phyloP scores from a whole-genome alignment of 2,329 filamentous ascomycete genomes.

The Hysterium pulicare region DNA sequence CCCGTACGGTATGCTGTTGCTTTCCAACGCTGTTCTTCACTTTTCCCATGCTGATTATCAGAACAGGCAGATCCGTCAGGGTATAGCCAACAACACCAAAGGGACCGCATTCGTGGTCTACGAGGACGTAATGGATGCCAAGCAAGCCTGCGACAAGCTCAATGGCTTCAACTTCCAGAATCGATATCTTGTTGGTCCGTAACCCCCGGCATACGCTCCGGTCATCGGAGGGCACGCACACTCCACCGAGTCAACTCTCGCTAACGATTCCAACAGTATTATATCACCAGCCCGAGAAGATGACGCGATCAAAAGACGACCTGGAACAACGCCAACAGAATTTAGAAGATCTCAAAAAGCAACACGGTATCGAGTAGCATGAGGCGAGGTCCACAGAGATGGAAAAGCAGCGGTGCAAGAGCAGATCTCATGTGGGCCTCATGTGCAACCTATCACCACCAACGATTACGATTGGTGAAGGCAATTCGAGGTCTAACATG shows the following conservation, averaged over 20 bases:
- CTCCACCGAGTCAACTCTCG: too few relatives aligned
- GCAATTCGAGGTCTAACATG: conserved; percentile 19
- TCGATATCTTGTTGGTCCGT: conserved; percentile 94
- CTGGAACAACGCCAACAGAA: conserved; percentile 91
- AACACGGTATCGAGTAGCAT: conserved; percentile 93
- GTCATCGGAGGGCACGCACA: too few relatives aligned
- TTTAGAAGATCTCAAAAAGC: conserved; percentile 95
- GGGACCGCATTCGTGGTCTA: conserved; percentile 99
- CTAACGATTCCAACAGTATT: too few relatives aligned
- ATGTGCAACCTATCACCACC: conserved; percentile 24
- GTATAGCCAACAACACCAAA: conserved; percentile 95
- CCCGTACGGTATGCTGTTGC: conserved; percentile 75
- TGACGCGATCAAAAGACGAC: conserved; percentile 86
- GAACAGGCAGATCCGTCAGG: conserved; percentile 91
- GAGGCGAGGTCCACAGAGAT: conserved; percentile 48
- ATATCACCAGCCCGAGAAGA: conserved; percentile 76
- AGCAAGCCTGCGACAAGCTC: conserved; percentile 97
- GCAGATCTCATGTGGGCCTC: conserved; percentile 36
- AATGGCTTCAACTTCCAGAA: conserved; percentile 99
- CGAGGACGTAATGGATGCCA: conserved; percentile 98
- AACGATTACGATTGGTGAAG: conserved; percentile 22
- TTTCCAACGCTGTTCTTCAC: not conserved
- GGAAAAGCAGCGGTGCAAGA: conserved; percentile 30
- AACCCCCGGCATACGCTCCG: too few relatives aligned
- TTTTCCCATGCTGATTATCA: conserved; percentile 17